Evolutionary conservation across 306 rosid genomes (phyloP).

Genomic region (Begonia fuchsioides): DNA sequence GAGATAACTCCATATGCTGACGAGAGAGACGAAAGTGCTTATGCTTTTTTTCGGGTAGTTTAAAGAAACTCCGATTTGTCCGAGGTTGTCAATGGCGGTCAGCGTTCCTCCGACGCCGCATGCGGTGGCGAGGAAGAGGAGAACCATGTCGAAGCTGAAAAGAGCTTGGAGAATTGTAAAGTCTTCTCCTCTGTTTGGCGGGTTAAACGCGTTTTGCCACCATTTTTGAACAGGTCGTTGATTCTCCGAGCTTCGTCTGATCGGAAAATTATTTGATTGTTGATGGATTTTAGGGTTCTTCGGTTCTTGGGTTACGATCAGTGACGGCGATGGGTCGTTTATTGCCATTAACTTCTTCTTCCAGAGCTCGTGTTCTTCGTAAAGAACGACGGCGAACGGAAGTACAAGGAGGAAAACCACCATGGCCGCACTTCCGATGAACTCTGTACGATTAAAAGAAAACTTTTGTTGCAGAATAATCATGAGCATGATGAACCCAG

Average conservation of each 20-base stretch:
- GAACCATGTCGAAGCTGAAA: slow-evolving; percentile 10
- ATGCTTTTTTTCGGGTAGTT: slow-evolving; percentile 6
- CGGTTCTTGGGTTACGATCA: too few species aligned
- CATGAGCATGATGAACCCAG: slow-evolving; percentile 8
- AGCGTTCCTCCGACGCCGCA: slow-evolving; percentile 5
- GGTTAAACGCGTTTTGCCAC: neutral
- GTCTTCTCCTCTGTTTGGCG: slow-evolving; percentile 8
- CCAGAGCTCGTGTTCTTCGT: slow-evolving; percentile 5
- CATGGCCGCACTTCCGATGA: slow-evolving; percentile 8
- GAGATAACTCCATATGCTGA: slow-evolving; percentile 16
- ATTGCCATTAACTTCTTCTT: too few species aligned
- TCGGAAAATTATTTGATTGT: too few species aligned
- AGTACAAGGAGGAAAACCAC: slow-evolving; percentile 15
- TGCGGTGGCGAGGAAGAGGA: slow-evolving; percentile 7
- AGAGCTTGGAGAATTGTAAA: slow-evolving; percentile 11
- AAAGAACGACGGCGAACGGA: slow-evolving; percentile 7
- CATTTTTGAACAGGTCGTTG: slow-evolving; percentile 3
- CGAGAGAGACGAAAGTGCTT: slow-evolving; percentile 10
- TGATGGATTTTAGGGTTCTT: too few species aligned
- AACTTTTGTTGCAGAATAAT: slow-evolving; percentile 7
- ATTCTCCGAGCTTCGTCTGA: too few species aligned
- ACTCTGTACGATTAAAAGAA: slow-evolving; percentile 5
- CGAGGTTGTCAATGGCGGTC: slow-evolving; percentile 2
- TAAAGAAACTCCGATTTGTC: slow-evolving; percentile 5
- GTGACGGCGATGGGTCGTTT: too few species aligned